Evolutionary conservation across 164 flowering plant genomes (phyloP).

Genomic region (Tetrastigma voinierianum): DNA sequence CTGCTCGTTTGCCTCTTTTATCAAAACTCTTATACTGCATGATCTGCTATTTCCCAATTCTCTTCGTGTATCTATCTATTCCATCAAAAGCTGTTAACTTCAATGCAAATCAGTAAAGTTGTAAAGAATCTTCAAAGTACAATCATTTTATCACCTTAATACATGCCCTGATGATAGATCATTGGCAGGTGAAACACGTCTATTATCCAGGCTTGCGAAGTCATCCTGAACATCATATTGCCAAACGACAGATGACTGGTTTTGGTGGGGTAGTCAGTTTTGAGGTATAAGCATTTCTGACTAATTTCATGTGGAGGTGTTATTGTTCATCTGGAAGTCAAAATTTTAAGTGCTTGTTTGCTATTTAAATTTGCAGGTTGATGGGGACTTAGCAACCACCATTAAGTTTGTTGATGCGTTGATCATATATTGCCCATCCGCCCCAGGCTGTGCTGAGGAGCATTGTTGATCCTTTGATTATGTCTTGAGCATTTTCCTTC

Average conservation of each 20-base stretch:
- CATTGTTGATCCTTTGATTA: conserved; percentile 93
- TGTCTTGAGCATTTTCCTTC: conserved; percentile 78
- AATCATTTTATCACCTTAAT: too few species aligned
- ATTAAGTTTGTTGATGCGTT: conserved; percentile 71
- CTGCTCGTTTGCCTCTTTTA: too few species aligned
- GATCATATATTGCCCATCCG: conserved; percentile 93
- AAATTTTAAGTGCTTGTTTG: not conserved
- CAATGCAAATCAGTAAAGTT: too few species aligned
- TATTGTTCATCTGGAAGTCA: not conserved
- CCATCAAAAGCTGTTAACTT: too few species aligned
- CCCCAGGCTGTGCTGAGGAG: conserved; percentile 99
- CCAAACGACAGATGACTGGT: conserved; percentile 87
- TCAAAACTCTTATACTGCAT: too few species aligned
- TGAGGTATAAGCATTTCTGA: conserved; percentile 58
- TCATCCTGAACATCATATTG: conserved; percentile 89
- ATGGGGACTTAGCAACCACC: conserved; percentile 75
- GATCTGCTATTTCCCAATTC: too few species aligned
- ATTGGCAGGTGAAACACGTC: conserved; percentile 68
- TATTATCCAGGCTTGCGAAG: conserved; percentile 92
- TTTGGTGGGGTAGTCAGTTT: conserved; percentile 99
- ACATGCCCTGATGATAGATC: not conserved
- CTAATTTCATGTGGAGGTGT: not conserved
- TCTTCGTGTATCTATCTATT: too few species aligned
- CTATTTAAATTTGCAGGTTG: conserved; percentile 44
- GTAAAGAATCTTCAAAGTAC: too few species aligned